Evolutionary conservation across 2,329 filamentous ascomycete species (phyloP).

Genomic region (Rhinocladiella similis): DNA sequence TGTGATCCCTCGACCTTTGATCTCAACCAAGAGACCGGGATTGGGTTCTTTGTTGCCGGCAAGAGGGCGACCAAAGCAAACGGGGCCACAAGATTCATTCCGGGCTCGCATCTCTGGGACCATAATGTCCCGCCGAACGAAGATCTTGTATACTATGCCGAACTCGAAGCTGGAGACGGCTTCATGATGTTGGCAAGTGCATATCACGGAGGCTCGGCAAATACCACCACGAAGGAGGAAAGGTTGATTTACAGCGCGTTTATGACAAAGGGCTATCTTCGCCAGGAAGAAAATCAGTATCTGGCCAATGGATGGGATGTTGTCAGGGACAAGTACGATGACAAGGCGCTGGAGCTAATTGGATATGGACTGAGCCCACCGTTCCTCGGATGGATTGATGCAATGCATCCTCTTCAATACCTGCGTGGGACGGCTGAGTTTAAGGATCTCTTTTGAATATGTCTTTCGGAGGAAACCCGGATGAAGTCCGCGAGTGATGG

Average conservation of each 20-base stretch:
- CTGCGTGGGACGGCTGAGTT: no score
- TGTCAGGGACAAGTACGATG: no score
- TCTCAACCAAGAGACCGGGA: not conserved
- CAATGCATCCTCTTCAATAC: no score
- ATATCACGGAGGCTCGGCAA: constrained; percentile 33
- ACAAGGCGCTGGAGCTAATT: no score
- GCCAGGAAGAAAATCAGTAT: constrained; percentile 15
- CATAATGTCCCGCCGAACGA: constrained; percentile 11
- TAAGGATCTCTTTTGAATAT: no score
- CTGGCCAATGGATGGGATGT: no score
- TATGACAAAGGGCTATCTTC: constrained; percentile 35
- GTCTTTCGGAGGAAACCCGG: no score
- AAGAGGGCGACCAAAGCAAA: constrained; percentile 29
- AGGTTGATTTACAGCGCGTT: constrained; percentile 35
- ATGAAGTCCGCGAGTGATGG: no score
- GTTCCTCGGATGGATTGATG: no score
- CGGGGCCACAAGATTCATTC: constrained; percentile 33
- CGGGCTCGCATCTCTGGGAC: constrained; percentile 30
- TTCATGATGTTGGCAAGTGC: constrained; percentile 36
- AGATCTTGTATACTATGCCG: constrained; percentile 28
- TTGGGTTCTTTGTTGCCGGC: constrained; percentile 1
- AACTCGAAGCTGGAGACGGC: constrained; percentile 37
- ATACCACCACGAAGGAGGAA: not conserved
- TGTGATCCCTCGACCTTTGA: no score
- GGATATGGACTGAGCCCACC: no score